Percentiles rank a stretch among this genome's conserved stretches.
Conservation (phyloP, 208 protist species). For the Phytomonas sp. region DNA sequence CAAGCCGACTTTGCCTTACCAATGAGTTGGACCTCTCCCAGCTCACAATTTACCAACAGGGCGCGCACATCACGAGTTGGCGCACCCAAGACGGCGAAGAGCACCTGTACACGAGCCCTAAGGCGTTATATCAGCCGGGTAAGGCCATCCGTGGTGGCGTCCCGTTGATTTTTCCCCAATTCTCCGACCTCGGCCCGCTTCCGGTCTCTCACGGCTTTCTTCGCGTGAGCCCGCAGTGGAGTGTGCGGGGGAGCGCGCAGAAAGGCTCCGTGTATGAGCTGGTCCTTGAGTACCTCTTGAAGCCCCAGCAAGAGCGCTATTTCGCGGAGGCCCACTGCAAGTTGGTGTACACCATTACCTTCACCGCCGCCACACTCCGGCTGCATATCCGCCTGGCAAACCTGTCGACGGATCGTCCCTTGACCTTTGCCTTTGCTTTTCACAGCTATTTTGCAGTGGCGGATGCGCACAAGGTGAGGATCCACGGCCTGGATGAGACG, state of each 20-base stretch:
- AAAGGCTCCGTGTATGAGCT: constrained; percentile 17
- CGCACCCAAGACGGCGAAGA: constrained; percentile 42
- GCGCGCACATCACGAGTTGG: constrained; percentile 85
- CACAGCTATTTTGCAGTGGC: constrained; percentile 82
- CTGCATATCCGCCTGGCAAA: constrained; percentile 67
- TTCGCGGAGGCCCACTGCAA: neutral
- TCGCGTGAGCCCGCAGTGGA: constrained; percentile 24
- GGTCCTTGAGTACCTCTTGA: constrained; percentile 5
- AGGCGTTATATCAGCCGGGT: constrained; percentile 55
- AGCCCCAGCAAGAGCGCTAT: too few relatives aligned
- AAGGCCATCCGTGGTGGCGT: constrained; percentile 82
- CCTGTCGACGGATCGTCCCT: constrained; percentile 21
- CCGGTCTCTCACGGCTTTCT: constrained; percentile 72
- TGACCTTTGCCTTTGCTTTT: constrained; percentile 71
- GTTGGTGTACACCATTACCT: constrained; percentile 61
- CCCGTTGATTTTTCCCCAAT: constrained; percentile 87
- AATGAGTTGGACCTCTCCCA: constrained; percentile 42
- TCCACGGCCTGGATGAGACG: constrained; percentile 63
- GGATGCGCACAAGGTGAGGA: constrained; percentile 35
- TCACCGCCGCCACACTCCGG: constrained; percentile 45
- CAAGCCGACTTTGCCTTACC: constrained; percentile 1
- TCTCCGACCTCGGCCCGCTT: constrained; percentile 55
- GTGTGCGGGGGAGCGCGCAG: neutral
- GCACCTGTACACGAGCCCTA: constrained; percentile 73
- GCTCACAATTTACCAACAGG: constrained; percentile 74